Base-by-base conservation (phyloP, 768 basidiomycete genomes). In the Boletus bicolor region DNA sequence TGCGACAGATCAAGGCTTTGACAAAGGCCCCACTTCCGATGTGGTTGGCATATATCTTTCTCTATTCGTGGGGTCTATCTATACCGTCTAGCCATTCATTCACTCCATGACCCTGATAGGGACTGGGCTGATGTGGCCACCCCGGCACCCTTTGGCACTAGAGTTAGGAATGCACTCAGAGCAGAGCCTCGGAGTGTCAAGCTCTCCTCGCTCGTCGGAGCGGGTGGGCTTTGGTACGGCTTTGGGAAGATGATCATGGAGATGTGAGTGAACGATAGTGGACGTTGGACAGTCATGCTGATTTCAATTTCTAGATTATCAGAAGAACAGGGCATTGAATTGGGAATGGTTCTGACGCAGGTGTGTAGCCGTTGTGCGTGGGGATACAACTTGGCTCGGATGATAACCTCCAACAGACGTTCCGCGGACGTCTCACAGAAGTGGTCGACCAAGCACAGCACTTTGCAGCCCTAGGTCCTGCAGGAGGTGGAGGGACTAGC, bases 91-190 rank as follows among this genome's bases (percentile, higher is more conserved):
- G 6, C 41, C 44, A 19, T 46, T 17, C 41, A 43, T 44, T 49
- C 44, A 54, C 47, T 37, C 45, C 44, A 41, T 47, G 51, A 55
- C 15, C 39, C 21, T 28, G 91, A 43, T 38, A 69, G 94, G 10
- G 90, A 91, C 65, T 95, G 90, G 82, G 91, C 91, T 9, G 90
- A 94, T 61, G 89, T 95, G 71, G 84, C 84, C 44, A 86, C 95
- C 32, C 94, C 94, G 0, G 63, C 81, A 24, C 80, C 93, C 0
- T 96, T 93, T 73, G 82, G 81, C 11, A 73, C 79, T 26, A 83
- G 86, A 62, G 93, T 97, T 3, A 77, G 84, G 48, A 91, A 93
- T 59, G 95, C 94, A 1, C 78, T 98, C 50, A 91, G 87, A 64
- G 94, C 95, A 19, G 93, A 96, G 52, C 79, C 95, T 10, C 82